These are phyloP conservation scores for Boletus vermiculosoides DNA, from an alignment of 768 basidiomycete species.

Conservation along the genomic window DNA sequence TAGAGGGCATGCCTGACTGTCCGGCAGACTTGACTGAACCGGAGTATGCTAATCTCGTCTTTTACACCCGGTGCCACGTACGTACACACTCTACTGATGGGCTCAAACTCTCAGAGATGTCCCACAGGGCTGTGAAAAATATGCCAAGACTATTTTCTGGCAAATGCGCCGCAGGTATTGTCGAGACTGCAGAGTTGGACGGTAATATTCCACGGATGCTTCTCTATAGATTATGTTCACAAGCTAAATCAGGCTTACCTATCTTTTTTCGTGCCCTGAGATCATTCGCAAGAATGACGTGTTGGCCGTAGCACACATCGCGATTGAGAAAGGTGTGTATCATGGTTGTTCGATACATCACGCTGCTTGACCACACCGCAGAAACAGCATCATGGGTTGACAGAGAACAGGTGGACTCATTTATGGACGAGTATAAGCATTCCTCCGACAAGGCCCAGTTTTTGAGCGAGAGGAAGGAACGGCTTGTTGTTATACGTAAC, in stretches of 20 bases:
- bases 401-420: slow-evolving; percentile 10
- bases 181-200: neutral
- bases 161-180: slow-evolving; percentile 14
- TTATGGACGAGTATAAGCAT: slow-evolving; percentile 2
- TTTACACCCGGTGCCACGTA: slow-evolving; percentile 24
- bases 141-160: slow-evolving; percentile 4
- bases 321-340: neutral
- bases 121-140: slow-evolving; percentile 10
- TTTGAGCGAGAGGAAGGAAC: neutral
- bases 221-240: neutral
- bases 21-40: slow-evolving; percentile 46
- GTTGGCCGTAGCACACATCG: neutral
- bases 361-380: neutral
- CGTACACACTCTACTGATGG: neutral
- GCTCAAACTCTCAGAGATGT: neutral
- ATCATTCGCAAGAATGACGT: neutral
- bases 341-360: neutral
- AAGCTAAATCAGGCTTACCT: neutral
- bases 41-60: slow-evolving; percentile 45
- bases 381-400: slow-evolving; percentile 1
- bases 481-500: neutral
- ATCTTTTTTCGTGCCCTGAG: neutral
- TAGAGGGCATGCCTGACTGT: slow-evolving; percentile 40
- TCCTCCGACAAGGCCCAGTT: slow-evolving; percentile 1
- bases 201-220: neutral